These are phyloP conservation scores for Myriosclerotinia duriaeana DNA, from an alignment of 2,329 filamentous ascomycete species.

Conservation along the genomic window DNA sequence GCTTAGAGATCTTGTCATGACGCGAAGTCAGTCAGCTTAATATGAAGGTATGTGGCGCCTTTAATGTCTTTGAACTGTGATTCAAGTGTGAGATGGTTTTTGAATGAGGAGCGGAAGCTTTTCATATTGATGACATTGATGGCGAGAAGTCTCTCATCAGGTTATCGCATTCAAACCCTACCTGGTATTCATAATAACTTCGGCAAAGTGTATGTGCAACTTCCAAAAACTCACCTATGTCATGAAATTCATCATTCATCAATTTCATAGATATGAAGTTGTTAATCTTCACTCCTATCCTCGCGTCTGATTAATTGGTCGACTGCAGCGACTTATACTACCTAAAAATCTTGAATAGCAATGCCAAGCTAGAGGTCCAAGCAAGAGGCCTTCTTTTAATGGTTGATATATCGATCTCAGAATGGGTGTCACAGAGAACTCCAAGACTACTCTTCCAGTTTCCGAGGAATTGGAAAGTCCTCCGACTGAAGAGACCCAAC, in stretches of 20 bases:
- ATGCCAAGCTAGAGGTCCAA: not conserved
- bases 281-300: not conserved
- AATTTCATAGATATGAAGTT: not conserved
- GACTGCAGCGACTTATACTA: not conserved
- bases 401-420: not conserved
- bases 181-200: not conserved
- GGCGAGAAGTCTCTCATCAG: not conserved
- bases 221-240: not conserved
- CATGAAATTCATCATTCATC: no score
- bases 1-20: no score
- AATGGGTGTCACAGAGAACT: not conserved
- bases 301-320: conserved; percentile 12
- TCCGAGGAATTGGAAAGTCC: not conserved
- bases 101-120: no score
- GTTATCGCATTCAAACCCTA: not conserved
- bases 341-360: not conserved
- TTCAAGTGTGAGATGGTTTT: no score
- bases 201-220: not conserved
- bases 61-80: not conserved
- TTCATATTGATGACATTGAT: not conserved
- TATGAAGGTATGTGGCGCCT: not conserved
- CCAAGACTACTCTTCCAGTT: not conserved
- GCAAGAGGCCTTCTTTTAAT: not conserved
- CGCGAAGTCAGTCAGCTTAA: not conserved
- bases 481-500: not conserved